Base-by-base conservation (phyloP, 2,329 filamentous ascomycete species). In the Reticulascus tulasneorum region DNA sequence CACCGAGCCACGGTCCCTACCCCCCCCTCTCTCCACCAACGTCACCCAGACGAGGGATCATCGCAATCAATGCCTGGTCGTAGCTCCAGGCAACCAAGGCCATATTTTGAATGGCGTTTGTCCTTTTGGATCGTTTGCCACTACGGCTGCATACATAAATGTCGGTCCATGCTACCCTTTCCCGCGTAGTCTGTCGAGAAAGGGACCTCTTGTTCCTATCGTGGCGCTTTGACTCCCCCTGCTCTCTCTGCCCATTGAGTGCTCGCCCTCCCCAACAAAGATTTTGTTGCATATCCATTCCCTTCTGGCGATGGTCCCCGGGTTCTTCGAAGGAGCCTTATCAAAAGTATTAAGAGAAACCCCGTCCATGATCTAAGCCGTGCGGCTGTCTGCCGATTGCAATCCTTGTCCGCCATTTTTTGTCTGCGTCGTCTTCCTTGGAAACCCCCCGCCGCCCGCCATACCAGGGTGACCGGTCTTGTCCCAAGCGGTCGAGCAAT, bases 391-490 rank as follows among this genome's bases (percentile, higher is more conserved):
- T n/a, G n/a, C n/a, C n/a, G n/a, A n/a, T n/a, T n/a, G n/a, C n/a
- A 36, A 35, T 40, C 30, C 23, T 37, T 37, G 23, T 29, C 33
- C 37, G 28, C 17, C 29, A 36, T 42, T 42, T 42, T 47, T 47
- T 47, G 36, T 43, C 31, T 37, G 39, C 44, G 38, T 45, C 42
- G 23, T 37, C 52, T 55, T 54, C 47, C 48, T 53, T 52, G 52
- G 48, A 49, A 51, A 53, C 55, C 51, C n/a, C n/a, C n/a, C n/a
- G n/a, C n/a, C n/a, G n/a, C n/a, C n/a, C n/a, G n/a, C n/a, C 36
- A 37, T 34, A 40, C 40, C 31, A 24, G 15, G 37, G 37, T 40
- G 40, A 45, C 29, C 33, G 40, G 23, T 26, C 30, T 34, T 16
- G 26, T 27, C 24, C 21, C 13, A 19, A 34, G 38, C 33, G 38